These are phyloP conservation scores for Sorghum bicolor DNA, from an alignment of 176 grass and related monocot genomes.

Conservation along the genomic window DNA sequence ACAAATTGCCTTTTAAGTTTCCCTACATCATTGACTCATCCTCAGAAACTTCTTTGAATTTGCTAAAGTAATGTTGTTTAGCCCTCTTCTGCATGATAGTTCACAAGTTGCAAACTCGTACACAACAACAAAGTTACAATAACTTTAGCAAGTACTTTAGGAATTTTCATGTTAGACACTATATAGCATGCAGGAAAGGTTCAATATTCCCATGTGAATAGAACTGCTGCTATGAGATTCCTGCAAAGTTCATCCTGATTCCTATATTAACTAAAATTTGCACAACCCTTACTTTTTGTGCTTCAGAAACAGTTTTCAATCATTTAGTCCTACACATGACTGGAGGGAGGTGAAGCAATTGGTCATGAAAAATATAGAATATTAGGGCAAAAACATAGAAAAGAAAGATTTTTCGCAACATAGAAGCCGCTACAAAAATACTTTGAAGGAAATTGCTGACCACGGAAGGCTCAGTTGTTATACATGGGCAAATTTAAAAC, in stretches of 20 bases:
- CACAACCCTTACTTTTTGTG: not conserved
- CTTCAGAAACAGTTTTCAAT: slow-evolving; percentile 17
- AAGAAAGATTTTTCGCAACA: not conserved
- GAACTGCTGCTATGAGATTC: not conserved
- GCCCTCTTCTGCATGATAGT: not conserved
- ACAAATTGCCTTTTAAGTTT: not conserved
- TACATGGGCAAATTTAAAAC: not conserved
- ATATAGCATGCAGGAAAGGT: not conserved
- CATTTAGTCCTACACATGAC: not conserved
- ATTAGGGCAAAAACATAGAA: not conserved
- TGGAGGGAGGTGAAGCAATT: not conserved
- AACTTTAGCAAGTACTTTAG: not conserved
- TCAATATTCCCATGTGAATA: not conserved
- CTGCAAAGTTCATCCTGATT: not conserved
- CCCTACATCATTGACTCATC: not conserved
- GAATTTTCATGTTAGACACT: not conserved
- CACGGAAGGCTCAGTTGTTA: not conserved
- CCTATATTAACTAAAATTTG: not conserved
- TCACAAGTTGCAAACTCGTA: not conserved
- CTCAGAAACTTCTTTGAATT: not conserved
- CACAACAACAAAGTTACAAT: not conserved
- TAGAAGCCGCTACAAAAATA: not conserved
- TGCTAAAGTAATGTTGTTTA: not conserved
- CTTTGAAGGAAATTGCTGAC: not conserved
- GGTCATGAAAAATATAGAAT: not conserved